Percentiles rank a stretch among this genome's conserved stretches.
Evolutionary conservation across 176 grass and related monocot genomes (phyloP).

Genomic region (Carex scoparia): DNA sequence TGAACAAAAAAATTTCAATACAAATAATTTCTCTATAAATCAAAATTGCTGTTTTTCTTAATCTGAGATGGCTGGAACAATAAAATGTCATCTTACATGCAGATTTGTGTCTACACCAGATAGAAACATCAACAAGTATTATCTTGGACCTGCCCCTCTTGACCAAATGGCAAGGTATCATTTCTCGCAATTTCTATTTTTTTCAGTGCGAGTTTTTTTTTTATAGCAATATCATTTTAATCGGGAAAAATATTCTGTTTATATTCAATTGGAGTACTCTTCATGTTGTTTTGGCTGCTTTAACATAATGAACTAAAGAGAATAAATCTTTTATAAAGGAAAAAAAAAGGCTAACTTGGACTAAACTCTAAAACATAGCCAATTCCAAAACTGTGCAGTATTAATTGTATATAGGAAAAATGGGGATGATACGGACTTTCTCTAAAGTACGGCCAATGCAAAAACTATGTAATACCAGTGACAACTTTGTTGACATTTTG

Average conservation of each 20-base stretch:
- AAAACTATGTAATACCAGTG: not conserved
- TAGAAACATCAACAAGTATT: constrained; percentile 40
- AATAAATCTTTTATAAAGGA: not conserved
- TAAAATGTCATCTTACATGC: not conserved
- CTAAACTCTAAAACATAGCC: too few species aligned
- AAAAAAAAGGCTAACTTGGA: too few species aligned
- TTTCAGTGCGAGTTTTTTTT: too few species aligned
- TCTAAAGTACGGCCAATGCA: not conserved
- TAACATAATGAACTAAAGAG: not conserved
- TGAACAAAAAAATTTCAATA: not conserved
- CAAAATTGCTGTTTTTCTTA: not conserved
- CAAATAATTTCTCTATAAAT: not conserved
- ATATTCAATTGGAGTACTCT: not conserved
- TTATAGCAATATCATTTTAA: not conserved
- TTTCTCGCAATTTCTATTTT: not conserved
- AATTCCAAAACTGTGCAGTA: too few species aligned
- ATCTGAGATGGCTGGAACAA: not conserved
- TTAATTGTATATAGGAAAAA: too few species aligned
- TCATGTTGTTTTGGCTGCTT: not conserved
- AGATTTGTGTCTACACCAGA: constrained; percentile 39
- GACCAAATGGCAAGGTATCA: constrained; percentile 37
- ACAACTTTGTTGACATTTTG: not conserved
- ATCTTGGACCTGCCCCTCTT: constrained; percentile 41
- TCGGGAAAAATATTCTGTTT: not conserved
- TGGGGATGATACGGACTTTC: not conserved